Conservation (phyloP, 306 rosid species). For the Medicago truncatula region DNA sequence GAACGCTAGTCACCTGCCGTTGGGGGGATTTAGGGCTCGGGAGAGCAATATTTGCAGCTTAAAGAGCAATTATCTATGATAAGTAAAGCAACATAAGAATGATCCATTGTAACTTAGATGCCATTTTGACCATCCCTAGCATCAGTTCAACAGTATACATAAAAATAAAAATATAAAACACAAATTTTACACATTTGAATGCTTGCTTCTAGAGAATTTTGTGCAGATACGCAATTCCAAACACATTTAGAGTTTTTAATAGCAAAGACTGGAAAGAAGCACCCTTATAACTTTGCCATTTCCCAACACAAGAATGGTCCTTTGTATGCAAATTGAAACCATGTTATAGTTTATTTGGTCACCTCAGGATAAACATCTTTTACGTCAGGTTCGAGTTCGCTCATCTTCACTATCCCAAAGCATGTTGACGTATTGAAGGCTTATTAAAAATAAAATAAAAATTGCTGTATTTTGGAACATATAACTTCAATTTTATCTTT, state of each 20-base stretch:
- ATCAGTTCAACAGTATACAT: neutral
- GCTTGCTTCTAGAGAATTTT: neutral
- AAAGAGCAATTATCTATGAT: too few species aligned
- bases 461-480: neutral
- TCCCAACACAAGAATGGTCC: neutral
- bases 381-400: neutral
- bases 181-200: neutral
- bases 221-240: neutral
- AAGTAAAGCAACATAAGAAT: too few species aligned
- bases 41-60: too few species aligned
- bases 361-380: neutral
- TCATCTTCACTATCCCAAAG: neutral
- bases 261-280: neutral
- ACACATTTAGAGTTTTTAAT: neutral
- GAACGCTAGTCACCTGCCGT: too few species aligned
- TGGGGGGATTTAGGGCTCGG: too few species aligned
- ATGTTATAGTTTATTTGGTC: neutral
- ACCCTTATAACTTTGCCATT: neutral
- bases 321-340: neutral
- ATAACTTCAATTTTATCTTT: neutral
- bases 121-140: neutral
- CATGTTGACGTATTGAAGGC: neutral
- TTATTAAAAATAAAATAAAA: neutral
- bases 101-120: too few species aligned
- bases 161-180: neutral